Base-by-base conservation (phyloP, 1,139 yeast species). In the Zygosaccharomyces sapae region DNA sequence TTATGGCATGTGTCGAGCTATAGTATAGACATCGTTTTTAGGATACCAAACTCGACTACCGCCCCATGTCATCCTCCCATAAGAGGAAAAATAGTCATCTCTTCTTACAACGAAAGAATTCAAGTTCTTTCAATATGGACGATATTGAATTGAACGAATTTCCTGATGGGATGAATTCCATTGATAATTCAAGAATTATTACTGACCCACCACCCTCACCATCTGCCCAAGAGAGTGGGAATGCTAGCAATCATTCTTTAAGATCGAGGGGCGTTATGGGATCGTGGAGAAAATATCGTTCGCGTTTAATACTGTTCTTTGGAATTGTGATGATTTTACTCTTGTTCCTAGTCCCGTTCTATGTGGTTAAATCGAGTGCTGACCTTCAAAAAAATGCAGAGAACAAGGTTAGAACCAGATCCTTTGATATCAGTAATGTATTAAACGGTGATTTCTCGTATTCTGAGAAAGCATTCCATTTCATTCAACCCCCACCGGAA, bases 401-500 rank as follows among this genome's bases (percentile, higher is more conserved):
- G 12, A 43, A 43, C 30, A 24, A 22, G 13, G 20, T 34, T 3
- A 33, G 40, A 33, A 29, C 24, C 19, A 43, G 46, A 22, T 20
- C 43, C 1, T 63, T 65, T 43, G 48, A 49, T 5, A 57, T 66
- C 10, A 58, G 58, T 5, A 50, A 54, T 30, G 56, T 63, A 1
- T 49, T 63, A 29, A 46, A 55, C 33, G 64, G 65, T 1, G 62
- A 59, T 2, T 65, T 66, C 44, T 37, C 47, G 16, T 45, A 51
- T 8, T 48, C 50, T 8, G 59, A 58, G 10, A 51, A 54, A 13
- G 50, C 59, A 1, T 57, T 68, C 29, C 53, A 55, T 13, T 70
- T 70, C 45, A 53, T 70, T 3, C 40, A 50, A 3, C 30, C 30
- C 6, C 70, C 72, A 4, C 65, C 72, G 31, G 52, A 36, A 4